Base-by-base conservation (phyloP, 83 land plant species). In the Diphasiastrum complanatum region DNA sequence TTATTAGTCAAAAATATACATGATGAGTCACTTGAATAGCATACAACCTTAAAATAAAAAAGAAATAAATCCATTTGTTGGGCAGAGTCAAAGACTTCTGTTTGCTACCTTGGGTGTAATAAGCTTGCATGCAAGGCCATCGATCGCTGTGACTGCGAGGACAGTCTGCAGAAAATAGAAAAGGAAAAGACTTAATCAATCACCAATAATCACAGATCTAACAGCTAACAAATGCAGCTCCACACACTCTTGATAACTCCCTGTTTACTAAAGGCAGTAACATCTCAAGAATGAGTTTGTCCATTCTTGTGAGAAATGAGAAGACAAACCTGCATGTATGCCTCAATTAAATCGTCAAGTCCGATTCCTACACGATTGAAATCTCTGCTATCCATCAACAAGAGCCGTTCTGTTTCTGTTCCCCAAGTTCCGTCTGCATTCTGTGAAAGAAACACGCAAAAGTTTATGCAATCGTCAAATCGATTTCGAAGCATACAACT, bases 281-380 rank as follows among this genome's bases (percentile, higher is more conserved):
- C 19, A 63, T 34, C 35, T 63, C 34, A 10, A 16, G 0, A 32
- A 16, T 22, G 3, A 1, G 26, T 23, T 41, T 31, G 2, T 47
- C 5, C 50, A 19, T 61, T 16, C 16, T 28, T n/a, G 0, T 28
- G 5, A 23, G 20, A 27, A 26, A 40, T n/a, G 16, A 45, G 11
- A 22, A 14, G 12, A 1, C 20, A 47, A 18, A 65, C 75, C 75
- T 72, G 76, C 76, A 73, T 66, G 76, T 73, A 73, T 2, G 77
- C 77, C 58, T 73, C 77, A 32, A 73, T 73, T 11, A 73, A 53
- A 32, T 73, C 77, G 50, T 73, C 72, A 5, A 73, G 64, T 5
- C 77, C 77, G 33, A 73, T 53, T 18, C 77, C 77, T 6, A 73
- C 43, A 16, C 72, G 66, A 49, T 73, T 73, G 36, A 73, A 73